Base-by-base conservation (phyloP, 768 basidiomycete species). In the Suillus americanus region DNA sequence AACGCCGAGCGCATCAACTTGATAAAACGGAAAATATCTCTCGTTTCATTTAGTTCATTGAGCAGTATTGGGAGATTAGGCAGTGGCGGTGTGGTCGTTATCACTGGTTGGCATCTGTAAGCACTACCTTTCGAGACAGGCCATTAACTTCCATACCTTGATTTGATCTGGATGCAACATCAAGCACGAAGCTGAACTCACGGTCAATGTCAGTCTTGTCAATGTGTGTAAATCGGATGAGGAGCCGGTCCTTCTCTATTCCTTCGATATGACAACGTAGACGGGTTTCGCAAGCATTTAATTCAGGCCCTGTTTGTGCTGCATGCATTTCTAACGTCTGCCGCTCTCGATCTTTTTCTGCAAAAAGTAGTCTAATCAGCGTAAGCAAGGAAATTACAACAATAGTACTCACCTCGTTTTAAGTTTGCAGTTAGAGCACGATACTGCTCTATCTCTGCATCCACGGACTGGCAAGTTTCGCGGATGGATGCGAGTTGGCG, bases 151-250 rank as follows among this genome's bases (percentile, higher is more conserved):
- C 69, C 82, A 41, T 53, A 94, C 94, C 91, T 80, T 85, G 85
- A 69, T 91, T 94, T 3, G 78, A 77, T 30, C 80, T 76, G 28
- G 77, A 77, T 3, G 89, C 86, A 23, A 92, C 80, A 70, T 96
- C 92, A n/a, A 95, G 74, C 0, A 94, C 87, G 64, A 95, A 79
- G 64, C 83, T 87, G 64, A 88, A 92, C 67, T 93, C 91, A 37
- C 84, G 80, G 10, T 85, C 80, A 2, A 81, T 79, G 54, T 89
- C 84, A 3, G 76, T 67, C 5, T 82, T 79, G 70, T 94, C 90
- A 43, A 95, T 71, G 63, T 85, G 77, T 12, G 83, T 82, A 74
- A 95, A 95, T 5, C 88, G 86, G 62, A 95, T 79, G 54, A 95
- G 82, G 23, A 95, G 81, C 55, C 86, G 83, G 72, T 91, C 89